phyloP scores from a whole-genome alignment of 768 basidiomycete genomes.

The Dioszegia crocea region DNA sequence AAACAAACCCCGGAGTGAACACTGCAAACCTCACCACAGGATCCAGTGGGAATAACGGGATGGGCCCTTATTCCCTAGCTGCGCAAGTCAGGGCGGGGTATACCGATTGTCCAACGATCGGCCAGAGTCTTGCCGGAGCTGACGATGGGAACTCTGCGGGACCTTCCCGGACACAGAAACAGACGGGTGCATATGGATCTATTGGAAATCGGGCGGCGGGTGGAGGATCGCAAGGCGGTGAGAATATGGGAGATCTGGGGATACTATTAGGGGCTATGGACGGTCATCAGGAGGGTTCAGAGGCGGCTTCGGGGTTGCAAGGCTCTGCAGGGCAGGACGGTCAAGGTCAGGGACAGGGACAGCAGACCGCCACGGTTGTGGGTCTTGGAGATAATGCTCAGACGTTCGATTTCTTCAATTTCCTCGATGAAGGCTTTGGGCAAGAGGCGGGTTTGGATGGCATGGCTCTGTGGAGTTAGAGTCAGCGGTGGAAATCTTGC shows the following conservation, averaged over 20 bases:
- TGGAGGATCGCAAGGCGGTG: too few relatives aligned
- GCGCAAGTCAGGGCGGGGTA: conserved; percentile 18
- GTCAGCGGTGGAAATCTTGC: too few relatives aligned
- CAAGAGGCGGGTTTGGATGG: conserved; percentile 38
- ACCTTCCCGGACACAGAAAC: background rate
- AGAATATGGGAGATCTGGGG: conserved; percentile 5
- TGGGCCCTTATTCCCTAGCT: conserved; percentile 25
- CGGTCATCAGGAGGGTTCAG: background rate
- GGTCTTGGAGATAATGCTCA: conserved; percentile 11
- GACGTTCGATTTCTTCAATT: conserved; percentile 39
- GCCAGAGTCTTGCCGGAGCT: background rate
- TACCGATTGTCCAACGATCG: conserved; percentile 10
- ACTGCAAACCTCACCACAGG: background rate
- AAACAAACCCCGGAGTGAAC: conserved; percentile 2
- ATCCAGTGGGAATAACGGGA: background rate
- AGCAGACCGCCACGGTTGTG: background rate
- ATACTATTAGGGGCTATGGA: conserved; percentile 3
- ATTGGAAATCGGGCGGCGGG: background rate
- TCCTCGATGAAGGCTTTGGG: conserved; percentile 34
- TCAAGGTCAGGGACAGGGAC: background rate
- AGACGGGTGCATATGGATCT: background rate
- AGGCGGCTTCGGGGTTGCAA: background rate
- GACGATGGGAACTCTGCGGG: background rate
- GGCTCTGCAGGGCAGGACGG: too few relatives aligned
- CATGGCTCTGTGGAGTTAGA: conserved; percentile 22